Conservation (phyloP, 345 rosid species). For the Heritiera fomes region DNA sequence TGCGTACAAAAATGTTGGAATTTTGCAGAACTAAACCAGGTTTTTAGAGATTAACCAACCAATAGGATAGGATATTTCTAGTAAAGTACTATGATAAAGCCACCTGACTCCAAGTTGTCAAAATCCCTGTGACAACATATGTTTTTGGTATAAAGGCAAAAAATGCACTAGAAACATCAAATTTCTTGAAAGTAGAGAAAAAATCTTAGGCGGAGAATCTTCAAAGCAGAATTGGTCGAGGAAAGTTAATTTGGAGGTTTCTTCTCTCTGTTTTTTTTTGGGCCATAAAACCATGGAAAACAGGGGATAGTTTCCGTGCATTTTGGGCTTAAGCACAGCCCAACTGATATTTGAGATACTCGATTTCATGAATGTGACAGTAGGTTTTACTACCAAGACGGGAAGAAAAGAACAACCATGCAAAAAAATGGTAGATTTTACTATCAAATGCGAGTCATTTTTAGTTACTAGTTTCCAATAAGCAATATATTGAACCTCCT, state of each 20-base stretch:
- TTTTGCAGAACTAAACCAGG: no score
- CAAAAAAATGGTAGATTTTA: background rate
- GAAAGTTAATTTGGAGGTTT: background rate
- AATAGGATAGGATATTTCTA: no score
- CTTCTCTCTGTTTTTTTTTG: background rate
- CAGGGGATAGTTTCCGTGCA: background rate
- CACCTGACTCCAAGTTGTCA: no score
- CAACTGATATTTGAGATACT: background rate
- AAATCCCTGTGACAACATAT: no score
- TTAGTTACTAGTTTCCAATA: background rate
- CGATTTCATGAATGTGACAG: background rate
- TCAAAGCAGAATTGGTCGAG: background rate
- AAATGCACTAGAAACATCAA: no score
- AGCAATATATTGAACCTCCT: background rate
- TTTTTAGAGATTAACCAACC: no score
- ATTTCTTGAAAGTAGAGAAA: no score
- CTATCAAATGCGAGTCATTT: background rate
- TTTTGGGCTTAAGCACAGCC: background rate
- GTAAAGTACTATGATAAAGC: no score
- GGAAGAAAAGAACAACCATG: background rate
- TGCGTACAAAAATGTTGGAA: no score
- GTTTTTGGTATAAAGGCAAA: no score
- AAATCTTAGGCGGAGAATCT: no score
- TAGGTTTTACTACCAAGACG: no score
- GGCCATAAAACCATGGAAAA: background rate